phyloP scores from a whole-genome alignment of 306 rosid species.

The Rosa rugosa region DNA sequence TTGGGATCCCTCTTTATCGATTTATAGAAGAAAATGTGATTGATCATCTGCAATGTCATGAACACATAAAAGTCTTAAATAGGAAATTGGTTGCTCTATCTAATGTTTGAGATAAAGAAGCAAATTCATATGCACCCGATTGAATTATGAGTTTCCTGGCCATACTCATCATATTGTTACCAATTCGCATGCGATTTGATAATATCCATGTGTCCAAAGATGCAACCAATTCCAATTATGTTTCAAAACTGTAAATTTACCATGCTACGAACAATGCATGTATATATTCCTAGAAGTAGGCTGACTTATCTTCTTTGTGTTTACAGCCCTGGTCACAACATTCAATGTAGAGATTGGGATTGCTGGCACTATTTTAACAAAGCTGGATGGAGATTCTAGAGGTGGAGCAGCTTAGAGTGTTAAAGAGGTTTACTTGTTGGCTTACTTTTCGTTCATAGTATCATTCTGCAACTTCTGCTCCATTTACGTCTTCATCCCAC shows the following conservation, averaged over 20 bases:
- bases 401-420: conserved; percentile 99
- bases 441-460: not conserved
- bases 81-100: not conserved
- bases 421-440: conserved; percentile 63
- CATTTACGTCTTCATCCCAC: conserved; percentile 3
- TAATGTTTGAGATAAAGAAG: not conserved
- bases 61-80: not conserved
- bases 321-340: conserved; percentile 85
- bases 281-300: not conserved
- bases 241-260: not conserved
- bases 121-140: not conserved
- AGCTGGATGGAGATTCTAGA: conserved; percentile 98
- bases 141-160: not conserved
- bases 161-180: not conserved
- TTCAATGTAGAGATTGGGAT: conserved; percentile 97
- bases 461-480: not conserved
- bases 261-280: not conserved
- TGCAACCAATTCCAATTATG: not conserved
- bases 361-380: conserved; percentile 96
- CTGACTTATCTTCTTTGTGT: conserved; percentile 20
- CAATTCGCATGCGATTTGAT: not conserved
- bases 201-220: not conserved
- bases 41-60: not conserved
- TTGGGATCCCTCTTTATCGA: not conserved
- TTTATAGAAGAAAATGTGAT: not conserved